Base-by-base conservation (phyloP, 2,329 filamentous ascomycete species). In the Emergomyces africanus region DNA sequence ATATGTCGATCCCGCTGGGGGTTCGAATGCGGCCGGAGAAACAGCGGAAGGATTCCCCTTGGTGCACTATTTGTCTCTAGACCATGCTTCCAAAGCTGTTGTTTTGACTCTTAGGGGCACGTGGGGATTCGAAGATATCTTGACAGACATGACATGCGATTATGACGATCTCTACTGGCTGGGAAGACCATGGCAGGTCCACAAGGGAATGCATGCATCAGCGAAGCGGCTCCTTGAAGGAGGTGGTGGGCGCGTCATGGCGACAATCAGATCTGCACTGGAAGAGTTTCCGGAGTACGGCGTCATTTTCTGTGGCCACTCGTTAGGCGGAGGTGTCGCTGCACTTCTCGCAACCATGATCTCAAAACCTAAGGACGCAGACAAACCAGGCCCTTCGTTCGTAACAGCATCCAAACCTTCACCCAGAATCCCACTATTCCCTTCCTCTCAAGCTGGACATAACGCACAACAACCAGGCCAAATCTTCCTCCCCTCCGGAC, bases 121-220 rank as follows among this genome's bases (percentile, higher is more conserved):
- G 0, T 76, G 88, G 44, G 86, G 86, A 0, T 88, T 89, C 61
- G 86, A 89, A 65, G 86, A 89, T 66, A 81, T 89, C 28, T 73
- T 89, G 41, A 85, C 85, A 0, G 86, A 89, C 66, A 82, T 89
- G 80, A 85, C 85, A 35, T 89, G 86, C 70, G 86, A 88, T 53
- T 89, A 88, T 56, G 63, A 64, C 33, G 63, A 64, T 41, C 72
- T 87, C 10, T 62, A 75, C 5, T 86, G 86, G 84, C 79, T 83
- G 60, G 84, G 83, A 18, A 80, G 78, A 60, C 74, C 75, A 0
- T 88, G 87, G 74, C 83, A 85, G 63, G 86, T 89, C 0, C 86
- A 89, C 71, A 88, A 88, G 68, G 86, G 86, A 15, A 84, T 89
- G 58, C 85, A 88, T 67, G 85, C 86, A 0, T 88, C 86, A 1